These are phyloP conservation scores for Trichoderma gamsii DNA, from an alignment of 495 filamentous ascomycete species.

Conservation along the genomic window DNA sequence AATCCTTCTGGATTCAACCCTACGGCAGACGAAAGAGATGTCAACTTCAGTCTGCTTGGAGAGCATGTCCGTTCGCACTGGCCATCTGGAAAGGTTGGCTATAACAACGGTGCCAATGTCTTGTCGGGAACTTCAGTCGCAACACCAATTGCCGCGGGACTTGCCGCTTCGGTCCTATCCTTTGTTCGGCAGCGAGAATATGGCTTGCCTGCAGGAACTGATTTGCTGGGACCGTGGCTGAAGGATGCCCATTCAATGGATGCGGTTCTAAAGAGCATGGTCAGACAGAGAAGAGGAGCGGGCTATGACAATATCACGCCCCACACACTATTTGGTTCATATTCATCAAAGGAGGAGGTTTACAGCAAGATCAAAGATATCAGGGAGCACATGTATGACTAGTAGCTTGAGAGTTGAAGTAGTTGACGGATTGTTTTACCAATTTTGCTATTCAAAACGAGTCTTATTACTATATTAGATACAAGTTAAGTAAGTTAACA, in stretches of 20 bases:
- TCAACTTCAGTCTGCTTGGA: constrained; percentile 33
- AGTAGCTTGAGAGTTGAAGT: neutral
- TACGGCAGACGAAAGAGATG: constrained; percentile 24
- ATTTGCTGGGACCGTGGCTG: constrained; percentile 25
- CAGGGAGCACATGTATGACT: neutral
- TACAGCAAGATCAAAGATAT: constrained; percentile 18
- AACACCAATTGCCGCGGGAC: constrained; percentile 30
- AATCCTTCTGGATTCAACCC: constrained; percentile 32
- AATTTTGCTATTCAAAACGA: too few species aligned
- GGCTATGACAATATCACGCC: constrained; percentile 32
- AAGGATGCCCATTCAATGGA: constrained; percentile 26
- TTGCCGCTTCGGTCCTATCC: constrained; percentile 26
- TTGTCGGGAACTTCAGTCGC: constrained; percentile 28
- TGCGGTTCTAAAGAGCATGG: constrained; percentile 28
- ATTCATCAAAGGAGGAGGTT: constrained; percentile 24
- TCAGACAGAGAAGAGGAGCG: constrained; percentile 22
- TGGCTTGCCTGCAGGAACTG: constrained; percentile 20
- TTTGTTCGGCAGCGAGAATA: constrained; percentile 23
- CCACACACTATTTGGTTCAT: constrained; percentile 26
- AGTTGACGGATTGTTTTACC: too few species aligned
- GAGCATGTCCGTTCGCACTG: constrained; percentile 30
- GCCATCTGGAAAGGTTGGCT: constrained; percentile 24
- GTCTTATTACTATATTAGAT: too few species aligned
- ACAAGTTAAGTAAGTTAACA: too few species aligned
- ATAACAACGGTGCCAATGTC: constrained; percentile 24